A percentile compares a stretch with the other conserved stretches of the same genome.
Conservation (phyloP, 108 stramenopile genomes). For the Aureococcus anophagefferens region DNA sequence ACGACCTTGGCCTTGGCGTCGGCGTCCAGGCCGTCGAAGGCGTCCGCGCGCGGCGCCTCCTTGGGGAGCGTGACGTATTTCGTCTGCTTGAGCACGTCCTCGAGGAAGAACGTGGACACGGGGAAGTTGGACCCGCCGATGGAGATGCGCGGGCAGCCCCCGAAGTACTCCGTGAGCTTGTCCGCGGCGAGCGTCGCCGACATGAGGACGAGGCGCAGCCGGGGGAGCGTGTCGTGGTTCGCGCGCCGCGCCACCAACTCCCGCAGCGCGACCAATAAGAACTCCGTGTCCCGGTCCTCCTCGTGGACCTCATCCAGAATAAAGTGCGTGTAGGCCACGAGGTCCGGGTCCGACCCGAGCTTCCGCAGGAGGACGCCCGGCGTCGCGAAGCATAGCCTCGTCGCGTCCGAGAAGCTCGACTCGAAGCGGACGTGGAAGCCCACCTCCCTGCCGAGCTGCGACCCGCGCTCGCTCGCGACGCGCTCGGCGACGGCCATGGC, state of each 20-base stretch:
- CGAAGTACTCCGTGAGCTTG: constrained; percentile 53
- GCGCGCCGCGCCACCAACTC: constrained; percentile 47
- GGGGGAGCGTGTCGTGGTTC: constrained; percentile 13
- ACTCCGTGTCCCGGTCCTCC: constrained; percentile 76
- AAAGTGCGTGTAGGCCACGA: constrained; percentile 63
- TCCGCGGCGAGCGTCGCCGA: constrained; percentile 56
- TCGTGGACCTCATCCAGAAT: constrained; percentile 92
- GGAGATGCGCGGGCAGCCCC: constrained; percentile 40
- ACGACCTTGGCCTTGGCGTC: neutral
- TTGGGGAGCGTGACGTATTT: neutral
- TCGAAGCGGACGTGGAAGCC: constrained; percentile 77
- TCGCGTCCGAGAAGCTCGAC: constrained; percentile 40
- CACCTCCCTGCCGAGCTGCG: constrained; percentile 25
- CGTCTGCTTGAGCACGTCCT: constrained; percentile 56
- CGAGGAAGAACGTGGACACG: constrained; percentile 64
- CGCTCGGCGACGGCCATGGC: constrained; percentile 47
- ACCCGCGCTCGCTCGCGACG: constrained; percentile 36
- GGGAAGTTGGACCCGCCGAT: constrained; percentile 73
- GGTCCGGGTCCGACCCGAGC: constrained; percentile 46
- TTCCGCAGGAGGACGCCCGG: constrained; percentile 75
- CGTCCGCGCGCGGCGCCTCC: neutral
- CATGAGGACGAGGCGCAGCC: constrained; percentile 65
- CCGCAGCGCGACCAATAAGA: constrained; percentile 71
- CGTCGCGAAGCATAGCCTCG: constrained; percentile 72
- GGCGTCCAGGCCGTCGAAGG: neutral